Conservation (phyloP, 2,329 filamentous ascomycete species). For the Monilinia laxa region DNA sequence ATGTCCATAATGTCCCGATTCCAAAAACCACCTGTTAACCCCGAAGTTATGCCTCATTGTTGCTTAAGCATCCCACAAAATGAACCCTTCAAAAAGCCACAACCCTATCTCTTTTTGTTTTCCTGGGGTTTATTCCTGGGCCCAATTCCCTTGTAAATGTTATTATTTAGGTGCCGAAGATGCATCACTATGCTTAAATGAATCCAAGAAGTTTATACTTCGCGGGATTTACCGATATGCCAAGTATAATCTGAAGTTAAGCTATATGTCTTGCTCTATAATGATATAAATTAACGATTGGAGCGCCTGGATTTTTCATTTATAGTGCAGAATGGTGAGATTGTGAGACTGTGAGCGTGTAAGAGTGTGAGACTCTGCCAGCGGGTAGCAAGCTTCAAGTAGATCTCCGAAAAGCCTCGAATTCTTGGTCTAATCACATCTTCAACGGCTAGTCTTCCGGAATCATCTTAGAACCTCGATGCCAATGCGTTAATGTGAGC, state of each 20-base stretch:
- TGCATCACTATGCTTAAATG: constrained; percentile 3
- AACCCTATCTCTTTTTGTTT: constrained; percentile 1
- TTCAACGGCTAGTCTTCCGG: constrained; percentile 17
- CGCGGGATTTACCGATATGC: neutral
- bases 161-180: neutral
- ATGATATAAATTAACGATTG: constrained; percentile 3
- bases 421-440: neutral
- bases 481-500: neutral
- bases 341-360: neutral
- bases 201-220: neutral
- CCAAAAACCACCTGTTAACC: no score
- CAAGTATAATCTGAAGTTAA: constrained; percentile 9
- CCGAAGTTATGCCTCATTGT: neutral
- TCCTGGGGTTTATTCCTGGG: constrained; percentile 19
- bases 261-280: neutral
- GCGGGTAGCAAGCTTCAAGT: constrained; percentile 12
- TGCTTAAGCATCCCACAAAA: neutral
- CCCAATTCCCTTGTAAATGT: neutral
- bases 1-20: no score
- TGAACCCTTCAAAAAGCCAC: neutral
- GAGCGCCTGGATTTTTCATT: constrained; percentile 9
- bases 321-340: neutral
- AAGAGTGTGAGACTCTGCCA: neutral
- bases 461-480: constrained; percentile 7
- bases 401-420: constrained; percentile 12